phyloP scores from a whole-genome alignment of 2,329 filamentous ascomycete genomes.

The Penicillium sp. region DNA sequence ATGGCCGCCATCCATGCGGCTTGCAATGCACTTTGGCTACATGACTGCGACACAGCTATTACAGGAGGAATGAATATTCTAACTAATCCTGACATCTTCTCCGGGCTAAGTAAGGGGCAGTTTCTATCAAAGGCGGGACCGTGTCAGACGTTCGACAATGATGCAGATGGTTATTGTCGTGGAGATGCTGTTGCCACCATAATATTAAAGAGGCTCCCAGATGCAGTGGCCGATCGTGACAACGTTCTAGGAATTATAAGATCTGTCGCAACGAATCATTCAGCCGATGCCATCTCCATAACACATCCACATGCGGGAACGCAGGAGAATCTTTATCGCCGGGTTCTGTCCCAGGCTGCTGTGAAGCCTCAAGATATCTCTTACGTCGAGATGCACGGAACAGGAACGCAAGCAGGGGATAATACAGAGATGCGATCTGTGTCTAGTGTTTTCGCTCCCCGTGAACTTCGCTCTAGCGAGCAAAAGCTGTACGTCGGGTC shows the following conservation, averaged over 20 bases:
- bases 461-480: neutral
- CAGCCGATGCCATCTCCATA: conserved; percentile 49
- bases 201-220: conserved; percentile 56
- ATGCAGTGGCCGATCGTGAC: conserved; percentile 56
- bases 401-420: conserved; percentile 46
- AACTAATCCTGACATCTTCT: conserved; percentile 78
- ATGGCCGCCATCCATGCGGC: conserved; percentile 68
- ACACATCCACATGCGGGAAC: conserved; percentile 47
- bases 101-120: conserved; percentile 64
- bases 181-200: conserved; percentile 55
- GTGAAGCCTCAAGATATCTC: conserved; percentile 43
- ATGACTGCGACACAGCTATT: conserved; percentile 78
- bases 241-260: conserved; percentile 49
- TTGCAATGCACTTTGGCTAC: conserved; percentile 71
- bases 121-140: conserved; percentile 43
- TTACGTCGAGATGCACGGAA: conserved; percentile 49
- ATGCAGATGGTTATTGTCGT: conserved; percentile 60
- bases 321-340: conserved; percentile 41
- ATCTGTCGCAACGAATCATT: conserved; percentile 49
- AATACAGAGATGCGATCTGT: conserved; percentile 43
- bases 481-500: conserved; percentile 34
- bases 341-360: conserved; percentile 41
- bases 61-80: conserved; percentile 73
- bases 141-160: conserved; percentile 55
- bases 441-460: conserved; percentile 37